Evolutionary conservation across 805 yeast species (phyloP).

Genomic region (Wickerhamomyces chambardii): DNA sequence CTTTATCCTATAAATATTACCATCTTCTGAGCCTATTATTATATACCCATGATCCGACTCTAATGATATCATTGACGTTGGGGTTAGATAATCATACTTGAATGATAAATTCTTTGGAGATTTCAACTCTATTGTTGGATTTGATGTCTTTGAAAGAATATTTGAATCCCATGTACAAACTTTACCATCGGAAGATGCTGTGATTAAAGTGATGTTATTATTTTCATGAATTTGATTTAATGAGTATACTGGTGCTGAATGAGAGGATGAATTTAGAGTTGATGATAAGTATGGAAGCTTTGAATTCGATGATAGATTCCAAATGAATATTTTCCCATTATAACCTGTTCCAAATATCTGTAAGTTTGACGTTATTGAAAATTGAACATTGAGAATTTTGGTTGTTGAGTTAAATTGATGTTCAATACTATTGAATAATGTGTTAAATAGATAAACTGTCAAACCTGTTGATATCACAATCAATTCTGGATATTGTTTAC

Average conservation of each 20-base stretch:
- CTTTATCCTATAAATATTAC: conserved; percentile 20
- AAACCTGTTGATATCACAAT: conserved; percentile 10
- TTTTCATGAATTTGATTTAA: conserved; percentile 13
- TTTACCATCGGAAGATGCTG: conserved; percentile 22
- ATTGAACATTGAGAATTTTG: conserved; percentile 27
- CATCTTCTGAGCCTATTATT: conserved; percentile 23
- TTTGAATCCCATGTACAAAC: conserved; percentile 20
- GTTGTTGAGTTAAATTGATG: conserved; percentile 31
- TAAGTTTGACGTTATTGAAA: conserved; percentile 27
- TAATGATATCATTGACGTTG: conserved; percentile 12
- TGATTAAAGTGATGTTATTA: conserved; percentile 10
- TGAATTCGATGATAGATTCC: conserved; percentile 26
- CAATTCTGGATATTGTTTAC: conserved; percentile 12
- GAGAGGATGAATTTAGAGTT: conserved; percentile 7
- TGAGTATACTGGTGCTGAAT: conserved; percentile 15
- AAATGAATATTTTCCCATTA: conserved; percentile 41
- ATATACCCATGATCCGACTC: conserved; percentile 12
- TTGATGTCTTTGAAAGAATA: conserved; percentile 15
- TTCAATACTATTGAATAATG: conserved; percentile 19
- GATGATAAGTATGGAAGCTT: conserved; percentile 11
- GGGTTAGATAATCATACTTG: conserved; percentile 22
- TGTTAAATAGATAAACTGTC: conserved; percentile 12
- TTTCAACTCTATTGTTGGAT: conserved; percentile 11
- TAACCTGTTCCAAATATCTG: conserved; percentile 38
- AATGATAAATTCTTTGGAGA: conserved; percentile 12